phyloP scores from a whole-genome alignment of 1,284 basidiomycete species.

The Hypsizygus ulmarius region DNA sequence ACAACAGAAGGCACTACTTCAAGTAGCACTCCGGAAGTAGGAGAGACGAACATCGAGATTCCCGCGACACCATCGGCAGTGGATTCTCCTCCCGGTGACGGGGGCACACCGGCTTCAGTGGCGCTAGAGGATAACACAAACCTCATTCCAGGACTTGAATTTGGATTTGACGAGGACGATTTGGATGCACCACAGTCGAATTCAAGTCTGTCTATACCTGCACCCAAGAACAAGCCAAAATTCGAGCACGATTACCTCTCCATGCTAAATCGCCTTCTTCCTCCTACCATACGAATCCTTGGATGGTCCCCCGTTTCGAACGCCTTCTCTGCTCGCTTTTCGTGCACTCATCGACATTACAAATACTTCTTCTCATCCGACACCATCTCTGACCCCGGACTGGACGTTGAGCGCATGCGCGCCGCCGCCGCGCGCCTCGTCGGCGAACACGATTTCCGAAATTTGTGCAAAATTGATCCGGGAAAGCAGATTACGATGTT shows the following conservation, averaged over 20 bases:
- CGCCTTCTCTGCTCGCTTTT: conserved; percentile 86
- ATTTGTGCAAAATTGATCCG: conserved; percentile 94
- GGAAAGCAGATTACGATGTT: conserved; percentile 90
- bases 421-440: conserved; percentile 71
- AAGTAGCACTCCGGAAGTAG: background rate
- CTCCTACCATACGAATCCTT: conserved; percentile 85
- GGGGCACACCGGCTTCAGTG: background rate
- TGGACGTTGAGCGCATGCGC: conserved; percentile 79
- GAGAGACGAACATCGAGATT: no score
- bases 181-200: conserved; percentile 24
- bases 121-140: conserved; percentile 12
- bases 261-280: conserved; percentile 89
- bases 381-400: conserved; percentile 32
- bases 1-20: conserved; percentile 21
- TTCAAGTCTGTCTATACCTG: conserved; percentile 25
- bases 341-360: conserved; percentile 89
- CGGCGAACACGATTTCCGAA: conserved; percentile 95
- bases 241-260: conserved; percentile 77
- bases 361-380: conserved; percentile 89
- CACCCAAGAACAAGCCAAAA: conserved; percentile 21
- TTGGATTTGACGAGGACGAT: conserved; percentile 24
- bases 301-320: conserved; percentile 92
- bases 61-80: background rate
- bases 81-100: background rate
- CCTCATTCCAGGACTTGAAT: conserved; percentile 27